Base-by-base conservation (phyloP, 192 early-diverging fungal genomes). In the Helicostylum pulchrum region DNA sequence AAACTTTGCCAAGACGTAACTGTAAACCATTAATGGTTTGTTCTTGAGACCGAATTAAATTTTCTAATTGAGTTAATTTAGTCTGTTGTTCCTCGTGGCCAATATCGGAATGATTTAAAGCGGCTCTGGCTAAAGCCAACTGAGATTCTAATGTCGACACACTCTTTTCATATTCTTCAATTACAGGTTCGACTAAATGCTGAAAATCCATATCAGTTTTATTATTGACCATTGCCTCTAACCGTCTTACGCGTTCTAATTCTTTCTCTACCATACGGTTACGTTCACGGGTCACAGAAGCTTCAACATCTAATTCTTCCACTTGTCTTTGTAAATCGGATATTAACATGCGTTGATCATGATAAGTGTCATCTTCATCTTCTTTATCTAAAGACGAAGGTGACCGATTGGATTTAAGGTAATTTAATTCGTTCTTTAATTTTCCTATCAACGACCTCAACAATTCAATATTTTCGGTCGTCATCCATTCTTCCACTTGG, bases 131-230 rank as follows among this genome's bases (percentile, higher is more conserved):
- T 47, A 82, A 52, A n/a, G 72, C 72, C 20, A 91, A 64, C 58
- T 91, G 78, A 23, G 64, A 71, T 57, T 91, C 88, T 15, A 91
- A 77, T 8, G 66, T 70, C 4, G 83, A 78, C 44, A 91, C 80
- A 58, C 79, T 82, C 47, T 81, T 82, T 68, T 88, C 85, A 66
- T 89, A 88, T 61, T 89, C 89, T 53, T 87, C 83, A 69, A 91
- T 81, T 0, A 91, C 83, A 26, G 87, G 79, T 68, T 83, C 76
- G 53, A 90, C 81, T 65, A 85, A 60, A 64, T 86, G 46, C 64
- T 84, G 59, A 43, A 76, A 76, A 49, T 67, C 70, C 56, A 73
- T 34, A 17, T 73, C 60, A 12, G 68, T 61, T 59, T 62, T 32
- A 20, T 70, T 46, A 19, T 36, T 45, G 14, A 51, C 14, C 53